Percentiles rank a stretch among this genome's conserved stretches.
Evolutionary conservation across 2,329 filamentous ascomycete genomes (phyloP).

Genomic region (Talaromyces sp.): DNA sequence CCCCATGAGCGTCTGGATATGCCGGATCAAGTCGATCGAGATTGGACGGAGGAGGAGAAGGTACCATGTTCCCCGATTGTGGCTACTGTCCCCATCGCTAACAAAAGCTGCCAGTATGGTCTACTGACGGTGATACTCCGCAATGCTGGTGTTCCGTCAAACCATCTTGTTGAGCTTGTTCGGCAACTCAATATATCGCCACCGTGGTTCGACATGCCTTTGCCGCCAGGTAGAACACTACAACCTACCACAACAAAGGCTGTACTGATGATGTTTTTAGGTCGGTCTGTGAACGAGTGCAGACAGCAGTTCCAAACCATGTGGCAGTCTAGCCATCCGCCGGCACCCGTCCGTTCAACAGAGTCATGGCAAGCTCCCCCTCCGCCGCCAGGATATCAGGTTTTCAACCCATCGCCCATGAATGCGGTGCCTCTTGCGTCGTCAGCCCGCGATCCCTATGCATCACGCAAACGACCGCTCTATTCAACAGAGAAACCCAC

Average conservation of each 20-base stretch:
- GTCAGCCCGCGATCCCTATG: constrained; percentile 19
- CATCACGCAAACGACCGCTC: constrained; percentile 26
- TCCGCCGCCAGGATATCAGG: constrained; percentile 8
- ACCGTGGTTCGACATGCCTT: constrained; percentile 35
- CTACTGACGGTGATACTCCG: constrained; percentile 39
- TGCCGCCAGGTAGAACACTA: constrained; percentile 34
- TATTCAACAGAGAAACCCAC: constrained; percentile 24
- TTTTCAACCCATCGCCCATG: constrained; percentile 18
- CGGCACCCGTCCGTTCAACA: constrained; percentile 1
- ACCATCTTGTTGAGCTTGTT: constrained; percentile 32
- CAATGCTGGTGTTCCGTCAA: constrained; percentile 31
- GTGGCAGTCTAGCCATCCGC: constrained; percentile 7
- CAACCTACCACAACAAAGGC: not conserved
- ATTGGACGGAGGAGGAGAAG: constrained; percentile 43
- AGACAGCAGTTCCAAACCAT: constrained; percentile 7
- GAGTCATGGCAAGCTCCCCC: constrained; percentile 9
- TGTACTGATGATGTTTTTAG: constrained; percentile 9
- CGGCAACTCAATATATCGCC: constrained; percentile 31
- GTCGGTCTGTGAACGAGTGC: constrained; percentile 10
- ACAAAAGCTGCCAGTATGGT: constrained; percentile 24
- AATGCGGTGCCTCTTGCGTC: constrained; percentile 17
- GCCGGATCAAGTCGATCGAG: constrained; percentile 37
- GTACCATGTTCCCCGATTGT: constrained; percentile 18
- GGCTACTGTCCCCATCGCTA: not conserved
- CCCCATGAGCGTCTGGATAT: constrained; percentile 36